phyloP scores from a whole-genome alignment of 2,329 filamentous ascomycete genomes.

The Apiospora malaysiana region DNA sequence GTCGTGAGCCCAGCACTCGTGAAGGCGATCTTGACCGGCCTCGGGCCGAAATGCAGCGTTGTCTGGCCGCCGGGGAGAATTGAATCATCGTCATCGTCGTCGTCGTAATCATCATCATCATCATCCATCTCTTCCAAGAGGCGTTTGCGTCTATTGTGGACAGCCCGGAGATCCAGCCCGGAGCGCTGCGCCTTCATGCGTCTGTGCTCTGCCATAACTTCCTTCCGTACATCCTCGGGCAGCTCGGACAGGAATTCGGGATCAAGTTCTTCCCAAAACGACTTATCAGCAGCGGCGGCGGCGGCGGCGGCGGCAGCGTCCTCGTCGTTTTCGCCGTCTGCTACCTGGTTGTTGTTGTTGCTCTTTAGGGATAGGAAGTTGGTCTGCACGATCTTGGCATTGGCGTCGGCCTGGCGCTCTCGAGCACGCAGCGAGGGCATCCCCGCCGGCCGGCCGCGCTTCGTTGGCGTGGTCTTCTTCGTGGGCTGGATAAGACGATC shows the following conservation, averaged over 20 bases:
- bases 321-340: slow-evolving; percentile 33
- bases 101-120: slow-evolving; percentile 29
- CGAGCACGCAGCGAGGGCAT: slow-evolving; percentile 36
- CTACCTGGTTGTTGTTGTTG: not conserved
- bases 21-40: slow-evolving; percentile 55
- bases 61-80: slow-evolving; percentile 43
- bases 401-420: slow-evolving; percentile 59
- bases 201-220: slow-evolving; percentile 78
- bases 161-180: slow-evolving; percentile 51
- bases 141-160: slow-evolving; percentile 29
- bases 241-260: slow-evolving; percentile 80
- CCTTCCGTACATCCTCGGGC: slow-evolving; percentile 78
- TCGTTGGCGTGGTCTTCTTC: slow-evolving; percentile 68
- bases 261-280: slow-evolving; percentile 58
- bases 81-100: slow-evolving; percentile 28
- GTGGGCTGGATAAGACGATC: slow-evolving; percentile 55
- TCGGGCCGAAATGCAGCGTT: slow-evolving; percentile 52
- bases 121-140: slow-evolving; percentile 18
- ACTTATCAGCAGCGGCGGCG: slow-evolving; percentile 38
- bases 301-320: slow-evolving; percentile 27
- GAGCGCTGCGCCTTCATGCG: slow-evolving; percentile 64
- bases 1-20: slow-evolving; percentile 49
- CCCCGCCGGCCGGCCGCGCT: slow-evolving; percentile 57
- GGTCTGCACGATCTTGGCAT: slow-evolving; percentile 72
- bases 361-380: slow-evolving; percentile 65